Conservation (phyloP, 2,329 filamentous ascomycete genomes). For the Fusarium subtropicale region DNA sequence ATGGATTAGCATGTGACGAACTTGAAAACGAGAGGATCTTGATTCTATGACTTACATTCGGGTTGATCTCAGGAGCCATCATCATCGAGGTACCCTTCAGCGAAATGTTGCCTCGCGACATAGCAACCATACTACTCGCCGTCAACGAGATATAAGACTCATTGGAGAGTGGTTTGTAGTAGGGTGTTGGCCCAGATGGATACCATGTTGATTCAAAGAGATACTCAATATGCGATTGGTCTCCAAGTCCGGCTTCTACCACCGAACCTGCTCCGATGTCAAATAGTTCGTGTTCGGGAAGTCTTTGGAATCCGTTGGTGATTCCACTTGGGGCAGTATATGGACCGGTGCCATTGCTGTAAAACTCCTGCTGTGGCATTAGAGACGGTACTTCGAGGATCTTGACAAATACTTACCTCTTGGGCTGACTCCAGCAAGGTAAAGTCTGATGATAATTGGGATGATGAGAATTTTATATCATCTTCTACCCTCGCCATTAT, state of each 20-base stretch:
- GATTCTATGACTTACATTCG: not conserved
- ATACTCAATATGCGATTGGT: conserved; percentile 20
- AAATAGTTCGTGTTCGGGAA: conserved; percentile 2
- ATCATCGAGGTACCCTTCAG: conserved; percentile 11
- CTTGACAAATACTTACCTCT: not conserved
- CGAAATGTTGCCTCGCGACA: conserved; percentile 7
- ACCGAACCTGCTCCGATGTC: conserved; percentile 9
- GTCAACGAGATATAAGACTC: conserved; percentile 19
- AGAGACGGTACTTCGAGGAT: rapidly evolving
- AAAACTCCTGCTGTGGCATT: not conserved
- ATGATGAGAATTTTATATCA: conserved; percentile 2
- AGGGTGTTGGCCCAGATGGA: conserved; percentile 8
- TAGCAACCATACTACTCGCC: conserved; percentile 14
- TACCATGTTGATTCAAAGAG: conserved; percentile 27
- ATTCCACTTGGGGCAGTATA: conserved; percentile 9
- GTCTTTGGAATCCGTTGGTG: conserved; percentile 13
- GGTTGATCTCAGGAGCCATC: conserved; percentile 17
- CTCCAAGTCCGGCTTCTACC: conserved; percentile 9
- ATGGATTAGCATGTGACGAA: too few relatives aligned
- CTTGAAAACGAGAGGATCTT: too few relatives aligned
- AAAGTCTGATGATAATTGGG: not conserved
- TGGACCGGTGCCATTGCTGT: conserved; percentile 2
- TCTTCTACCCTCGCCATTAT: conserved; percentile 14
- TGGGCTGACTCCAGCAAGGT: conserved; percentile 2
- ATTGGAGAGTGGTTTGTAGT: conserved; percentile 1